Base-by-base conservation (phyloP, 371 early-diverging fungal genomes). In the Syncephalastrum contaminatum region DNA sequence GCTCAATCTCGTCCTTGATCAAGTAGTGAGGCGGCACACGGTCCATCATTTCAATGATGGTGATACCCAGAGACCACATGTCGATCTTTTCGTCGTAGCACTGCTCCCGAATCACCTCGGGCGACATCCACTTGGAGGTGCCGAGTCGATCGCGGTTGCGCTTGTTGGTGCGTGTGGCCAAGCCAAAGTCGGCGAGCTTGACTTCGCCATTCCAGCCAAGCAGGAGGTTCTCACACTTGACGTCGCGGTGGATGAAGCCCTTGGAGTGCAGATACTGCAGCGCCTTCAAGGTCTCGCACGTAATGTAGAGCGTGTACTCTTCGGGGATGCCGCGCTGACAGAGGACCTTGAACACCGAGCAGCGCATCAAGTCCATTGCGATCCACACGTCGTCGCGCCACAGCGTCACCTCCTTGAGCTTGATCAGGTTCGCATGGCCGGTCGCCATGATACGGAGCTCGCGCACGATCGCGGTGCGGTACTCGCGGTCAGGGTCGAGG, bases 111-210 rank as follows among this genome's bases (percentile, higher is more conserved):
- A 78, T 75, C n/a, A 78, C 79, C 62, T 78, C 79, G 22, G 79
- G 79, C 15, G 79, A 70, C 79, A 78, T 78, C 73, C 77, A 99
- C 75, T 78, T 78, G 27, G 66, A 66, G 13, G 79, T 78, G 22
- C 79, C 79, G 15, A 78, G 62, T 46, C 79, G 67, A 41, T 74
- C 73, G 51, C 60, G 63, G 49, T 78, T 75, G 22, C 62, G 64
- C 22, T 71, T 67, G 44, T 51, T 51, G 24, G 62, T 69, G 19
- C 72, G 64, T 44, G 79, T 75, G 19, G 79, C 69, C 44, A 78
- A 59, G 22, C 79, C 79, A 63, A 78, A 78, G 57, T 78, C 79
- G 56, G 79, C 79, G 20, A 78, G 59, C 58, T 78, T 78, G 30
- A 78, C 65, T 62, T 75, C 67, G 22, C 79, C 79, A 36, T 70